Conservation (phyloP, 2,329 filamentous ascomycete genomes). For the Pestalotiopsis sp. region DNA sequence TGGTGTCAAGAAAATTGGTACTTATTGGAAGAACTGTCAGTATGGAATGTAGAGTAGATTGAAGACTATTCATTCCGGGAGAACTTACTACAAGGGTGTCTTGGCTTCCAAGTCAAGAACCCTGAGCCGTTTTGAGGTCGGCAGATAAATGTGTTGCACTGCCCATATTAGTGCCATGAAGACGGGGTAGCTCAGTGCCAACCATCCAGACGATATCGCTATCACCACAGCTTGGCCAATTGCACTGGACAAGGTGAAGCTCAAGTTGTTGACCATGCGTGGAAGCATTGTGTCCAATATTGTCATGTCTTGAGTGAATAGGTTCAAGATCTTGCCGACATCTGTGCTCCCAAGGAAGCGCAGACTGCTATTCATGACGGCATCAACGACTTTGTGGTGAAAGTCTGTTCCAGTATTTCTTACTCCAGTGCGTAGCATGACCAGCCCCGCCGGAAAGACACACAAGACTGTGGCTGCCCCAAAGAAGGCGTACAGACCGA, state of each 20-base stretch:
- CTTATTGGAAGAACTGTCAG: conserved; percentile 22
- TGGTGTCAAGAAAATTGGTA: conserved; percentile 56
- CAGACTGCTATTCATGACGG: conserved; percentile 22
- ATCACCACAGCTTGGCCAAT: conserved; percentile 52
- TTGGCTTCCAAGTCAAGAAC: conserved; percentile 65
- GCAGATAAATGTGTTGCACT: conserved; percentile 60
- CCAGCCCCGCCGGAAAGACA: background rate
- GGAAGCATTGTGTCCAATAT: conserved; percentile 44
- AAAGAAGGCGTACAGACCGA: conserved; percentile 32
- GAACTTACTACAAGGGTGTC: conserved; percentile 54
- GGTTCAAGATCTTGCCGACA: conserved; percentile 41
- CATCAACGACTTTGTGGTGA: background rate
- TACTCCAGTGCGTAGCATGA: background rate
- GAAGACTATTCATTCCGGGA: background rate
- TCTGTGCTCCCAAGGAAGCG: conserved; percentile 45
- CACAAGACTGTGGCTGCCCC: conserved; percentile 19
- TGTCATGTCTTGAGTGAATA: conserved; percentile 48
- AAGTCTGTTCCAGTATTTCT: background rate
- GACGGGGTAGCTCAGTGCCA: conserved; percentile 53
- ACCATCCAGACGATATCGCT: conserved; percentile 41
- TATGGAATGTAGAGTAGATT: background rate
- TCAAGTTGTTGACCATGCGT: conserved; percentile 32
- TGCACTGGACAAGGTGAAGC: conserved; percentile 23
- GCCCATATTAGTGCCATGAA: conserved; percentile 47
- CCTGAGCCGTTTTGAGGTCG: conserved; percentile 62